Evolutionary conservation across 78 protist genomes (phyloP), one percentile per base, ranked within the genome.

Genomic region (Chrysochromulina tobinii): DNA sequence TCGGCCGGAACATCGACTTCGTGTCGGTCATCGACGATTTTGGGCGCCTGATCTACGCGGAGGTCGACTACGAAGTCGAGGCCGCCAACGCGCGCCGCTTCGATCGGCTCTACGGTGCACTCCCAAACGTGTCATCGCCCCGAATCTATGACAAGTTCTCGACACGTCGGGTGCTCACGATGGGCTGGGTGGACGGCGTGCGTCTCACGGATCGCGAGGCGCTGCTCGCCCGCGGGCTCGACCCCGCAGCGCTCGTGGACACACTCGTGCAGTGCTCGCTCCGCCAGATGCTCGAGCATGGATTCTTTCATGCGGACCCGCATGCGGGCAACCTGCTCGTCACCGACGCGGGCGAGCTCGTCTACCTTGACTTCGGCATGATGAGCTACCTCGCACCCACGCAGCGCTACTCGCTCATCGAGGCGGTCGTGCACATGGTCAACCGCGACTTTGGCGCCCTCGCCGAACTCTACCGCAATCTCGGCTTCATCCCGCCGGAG

Each of bases 401-500:
- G 23, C 64, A 59, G 12, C 64, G 64, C 17, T 64, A 61, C 75
- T 73, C 51, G 50, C 25, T 85, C 89, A 38, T 85, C 55, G 89
- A 85, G 89, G 89, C 89, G 21, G 77, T 85, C n/a, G 68, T 85
- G 27, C 89, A 85, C 75, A 8, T 85, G 38, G 89, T 85, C 69
- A 85, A 85, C 89, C 89, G 89, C 27, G 89, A 85, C 75, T 85
- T 58, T 14, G 38, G n/a, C 8, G 25, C 68, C 6, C 77, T 85
- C 18, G 66, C 73, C 25, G 27, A 4, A 17, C 59, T 85, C 21
- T 85, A 85, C 53, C 11, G 27, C 23, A 5, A 64, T 9, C 69
- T 64, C 17, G 69, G 69, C 7, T 64, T 64, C 69, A 64, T 68
- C 27, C 77, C 77, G 14, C 12, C 27, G 51, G 88, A 23, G 54